phyloP scores from a whole-genome alignment of 2,329 filamentous ascomycete genomes.

The Lachnellula cervina region DNA sequence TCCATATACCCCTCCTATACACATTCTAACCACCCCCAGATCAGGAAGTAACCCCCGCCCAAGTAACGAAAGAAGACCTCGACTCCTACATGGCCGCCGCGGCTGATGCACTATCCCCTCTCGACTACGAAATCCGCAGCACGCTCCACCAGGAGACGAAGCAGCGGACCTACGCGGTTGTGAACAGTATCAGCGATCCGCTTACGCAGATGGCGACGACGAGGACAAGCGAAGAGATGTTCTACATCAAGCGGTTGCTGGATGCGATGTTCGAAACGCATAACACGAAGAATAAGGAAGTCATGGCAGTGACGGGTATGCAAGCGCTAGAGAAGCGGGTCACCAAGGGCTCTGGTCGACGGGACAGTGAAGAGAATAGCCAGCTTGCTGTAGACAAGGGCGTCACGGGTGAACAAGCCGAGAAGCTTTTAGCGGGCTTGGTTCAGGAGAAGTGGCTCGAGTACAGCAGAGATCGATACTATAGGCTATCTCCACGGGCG shows the following conservation, averaged over 20 bases:
- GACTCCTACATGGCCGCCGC: slow-evolving; percentile 63
- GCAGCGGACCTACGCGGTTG: slow-evolving; percentile 70
- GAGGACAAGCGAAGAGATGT: slow-evolving; percentile 76
- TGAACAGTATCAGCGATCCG: slow-evolving; percentile 82
- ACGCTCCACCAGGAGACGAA: slow-evolving; percentile 63
- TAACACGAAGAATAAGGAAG: slow-evolving; percentile 75
- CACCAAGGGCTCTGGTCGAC: slow-evolving; percentile 41
- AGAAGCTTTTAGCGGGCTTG: slow-evolving; percentile 63
- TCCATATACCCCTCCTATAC: background rate
- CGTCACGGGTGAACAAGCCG: slow-evolving; percentile 73
- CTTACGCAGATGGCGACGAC: slow-evolving; percentile 83
- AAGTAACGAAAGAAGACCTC: slow-evolving; percentile 66
- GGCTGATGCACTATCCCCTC: slow-evolving; percentile 67
- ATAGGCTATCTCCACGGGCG: slow-evolving; percentile 68
- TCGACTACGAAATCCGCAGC: slow-evolving; percentile 84
- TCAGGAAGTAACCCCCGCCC: slow-evolving; percentile 46
- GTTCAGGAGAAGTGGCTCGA: slow-evolving; percentile 83
- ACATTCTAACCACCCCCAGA: slow-evolving; percentile 31
- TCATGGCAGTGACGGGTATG: slow-evolving; percentile 75
- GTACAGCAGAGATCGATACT: slow-evolving; percentile 66
- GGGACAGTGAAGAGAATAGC: slow-evolving; percentile 30
- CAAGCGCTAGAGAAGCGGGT: slow-evolving; percentile 71
- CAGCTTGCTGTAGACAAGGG: slow-evolving; percentile 42
- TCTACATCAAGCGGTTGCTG: slow-evolving; percentile 80
- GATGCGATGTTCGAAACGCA: slow-evolving; percentile 89